Base-by-base conservation (phyloP, 805 yeast species). In the Yarrowia alimentaria region DNA sequence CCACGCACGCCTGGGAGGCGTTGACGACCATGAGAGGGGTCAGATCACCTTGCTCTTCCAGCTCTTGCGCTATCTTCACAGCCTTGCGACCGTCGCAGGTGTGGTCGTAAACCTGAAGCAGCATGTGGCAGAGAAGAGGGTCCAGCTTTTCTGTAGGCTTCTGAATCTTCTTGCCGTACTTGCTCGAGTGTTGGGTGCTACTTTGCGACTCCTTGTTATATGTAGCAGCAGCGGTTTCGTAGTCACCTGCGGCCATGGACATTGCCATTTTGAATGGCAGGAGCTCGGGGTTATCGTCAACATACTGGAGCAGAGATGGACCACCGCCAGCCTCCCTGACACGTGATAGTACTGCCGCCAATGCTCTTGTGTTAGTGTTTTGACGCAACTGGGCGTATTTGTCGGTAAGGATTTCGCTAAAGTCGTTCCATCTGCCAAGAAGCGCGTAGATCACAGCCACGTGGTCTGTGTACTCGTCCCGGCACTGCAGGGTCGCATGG, bases 201-300 rank as follows among this genome's bases (percentile, higher is more conserved):
- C 17, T 30, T 22, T 24, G 8, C 22, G 24, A 25, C 8, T 20
- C 33, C 10, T 18, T 9, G 5, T 13, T 7, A 16, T 26, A 26
- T 6, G 28, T 7, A 3, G 11, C 25, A 1, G 26, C 32, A 2
- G 47, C 47, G 6, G 13, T 14, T 10, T 19, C 30, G 11, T 19
- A 40, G 25, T 40, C 47, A 18, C 47, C 47, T 13, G 47, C 47
- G 13, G 47, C 47, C 47, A 40, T 40, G 19, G 25, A 40, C 47
- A 40, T 40, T 11, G 25, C 33, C 33, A 40, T 40, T 28, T 40
- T 18, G 25, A 40, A 12, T 4, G 47, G 47, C 13, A 40, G 25
- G 13, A 40, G 13, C 8, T 40, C 33, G 6, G 11, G 19, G 11
- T 40, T 40, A 5, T 40, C 19, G 4, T 28, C 47, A 2, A 40